Percentiles rank a stretch among this genome's conserved stretches.
Evolutionary conservation across 2,329 filamentous ascomycete species (phyloP).

Genomic region (Penicillium brevicompactum): DNA sequence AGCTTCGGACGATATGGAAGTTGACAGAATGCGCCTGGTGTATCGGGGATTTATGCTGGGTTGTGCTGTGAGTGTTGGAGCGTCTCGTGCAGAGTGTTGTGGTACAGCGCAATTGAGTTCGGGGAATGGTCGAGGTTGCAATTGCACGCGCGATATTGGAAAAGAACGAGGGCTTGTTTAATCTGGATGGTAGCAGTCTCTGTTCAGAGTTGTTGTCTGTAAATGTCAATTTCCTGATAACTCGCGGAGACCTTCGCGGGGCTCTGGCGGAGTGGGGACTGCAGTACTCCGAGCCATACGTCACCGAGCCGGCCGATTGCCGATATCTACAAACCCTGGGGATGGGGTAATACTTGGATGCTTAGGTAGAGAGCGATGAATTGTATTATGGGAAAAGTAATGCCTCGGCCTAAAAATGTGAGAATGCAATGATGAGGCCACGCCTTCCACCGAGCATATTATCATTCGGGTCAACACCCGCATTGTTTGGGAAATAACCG

Average conservation of each 20-base stretch:
- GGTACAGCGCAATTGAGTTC: not conserved
- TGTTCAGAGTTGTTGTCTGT: not conserved
- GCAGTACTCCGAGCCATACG: conserved; percentile 28
- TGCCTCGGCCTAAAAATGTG: not conserved
- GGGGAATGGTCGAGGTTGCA: not conserved
- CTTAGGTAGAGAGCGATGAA: too few species aligned
- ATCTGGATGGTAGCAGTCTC: not conserved
- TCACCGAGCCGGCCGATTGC: conserved; percentile 13
- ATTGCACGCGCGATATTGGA: not conserved
- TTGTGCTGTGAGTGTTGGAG: not conserved
- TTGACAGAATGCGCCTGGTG: not conserved
- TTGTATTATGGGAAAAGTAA: too few species aligned
- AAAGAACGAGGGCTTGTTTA: not conserved
- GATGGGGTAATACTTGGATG: too few species aligned
- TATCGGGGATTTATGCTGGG: not conserved
- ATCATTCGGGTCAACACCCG: not conserved
- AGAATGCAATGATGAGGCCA: not conserved
- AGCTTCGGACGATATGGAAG: not conserved
- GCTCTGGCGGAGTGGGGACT: conserved; percentile 26
- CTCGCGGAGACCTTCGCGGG: conserved; percentile 18
- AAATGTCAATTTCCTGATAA: conserved; percentile 12
- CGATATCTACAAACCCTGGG: not conserved
- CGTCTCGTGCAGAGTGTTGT: not conserved
- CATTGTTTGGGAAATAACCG: not conserved
- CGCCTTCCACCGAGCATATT: too few species aligned